Percentiles rank a stretch among this genome's conserved stretches.
phyloP scores from a whole-genome alignment of 345 rosid species.

The Acer yangbiense region DNA sequence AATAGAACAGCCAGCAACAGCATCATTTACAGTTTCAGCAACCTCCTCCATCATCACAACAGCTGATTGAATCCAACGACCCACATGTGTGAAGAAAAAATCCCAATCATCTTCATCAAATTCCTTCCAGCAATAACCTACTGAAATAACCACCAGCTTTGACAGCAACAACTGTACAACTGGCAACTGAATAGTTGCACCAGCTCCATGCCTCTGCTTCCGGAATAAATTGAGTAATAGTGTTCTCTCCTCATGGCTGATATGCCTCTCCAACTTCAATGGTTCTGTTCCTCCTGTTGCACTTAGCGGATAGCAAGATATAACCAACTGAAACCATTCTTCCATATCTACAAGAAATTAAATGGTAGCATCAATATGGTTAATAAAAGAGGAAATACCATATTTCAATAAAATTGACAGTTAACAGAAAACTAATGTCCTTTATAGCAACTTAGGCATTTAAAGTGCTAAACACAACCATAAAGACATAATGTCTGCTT shows the following conservation, averaged over 20 bases:
- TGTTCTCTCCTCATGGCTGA: constrained; percentile 55
- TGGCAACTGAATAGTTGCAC: constrained; percentile 51
- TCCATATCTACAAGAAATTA: constrained; percentile 62
- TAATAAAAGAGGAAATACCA: constrained; percentile 12
- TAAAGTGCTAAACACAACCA: background rate
- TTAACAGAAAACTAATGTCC: constrained; percentile 6
- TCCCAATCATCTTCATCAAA: constrained; percentile 88
- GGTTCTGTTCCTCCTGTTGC: constrained; percentile 41
- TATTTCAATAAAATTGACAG: constrained; percentile 23
- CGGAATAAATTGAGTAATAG: constrained; percentile 76
- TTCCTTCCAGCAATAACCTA: constrained; percentile 84
- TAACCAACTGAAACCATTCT: constrained; percentile 81
- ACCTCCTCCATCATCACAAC: constrained; percentile 91
- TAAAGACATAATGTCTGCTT: background rate
- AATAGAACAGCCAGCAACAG: constrained; percentile 44
- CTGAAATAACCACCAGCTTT: constrained; percentile 62
- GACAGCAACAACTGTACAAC: constrained; percentile 60
- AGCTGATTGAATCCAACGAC: constrained; percentile 80
- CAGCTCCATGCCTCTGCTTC: constrained; percentile 62
- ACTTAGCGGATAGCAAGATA: constrained; percentile 78
- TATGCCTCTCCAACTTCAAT: constrained; percentile 54
- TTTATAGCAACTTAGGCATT: background rate
- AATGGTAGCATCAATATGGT: background rate
- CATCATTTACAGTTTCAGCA: constrained; percentile 73
- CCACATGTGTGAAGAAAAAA: constrained; percentile 61